These are phyloP conservation scores for Erigeron canadensis DNA, from an alignment of 129 eudicot genomes.

Conservation along the genomic window DNA sequence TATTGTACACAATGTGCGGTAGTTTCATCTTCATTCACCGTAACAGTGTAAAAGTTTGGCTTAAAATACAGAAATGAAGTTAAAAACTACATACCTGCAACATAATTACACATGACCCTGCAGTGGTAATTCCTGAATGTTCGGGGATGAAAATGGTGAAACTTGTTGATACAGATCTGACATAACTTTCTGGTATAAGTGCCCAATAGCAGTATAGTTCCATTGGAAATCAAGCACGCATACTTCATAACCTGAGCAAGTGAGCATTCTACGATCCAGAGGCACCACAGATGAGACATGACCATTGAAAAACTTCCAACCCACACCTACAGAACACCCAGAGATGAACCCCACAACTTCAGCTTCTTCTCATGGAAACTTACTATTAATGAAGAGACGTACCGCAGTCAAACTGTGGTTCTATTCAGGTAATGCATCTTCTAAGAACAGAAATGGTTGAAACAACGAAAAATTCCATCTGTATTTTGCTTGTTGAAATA, in stretches of 20 bases:
- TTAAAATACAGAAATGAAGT: not conserved
- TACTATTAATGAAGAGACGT: not conserved
- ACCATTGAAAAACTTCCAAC: not conserved
- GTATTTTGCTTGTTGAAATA: constrained; percentile 1
- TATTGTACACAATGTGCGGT: not conserved
- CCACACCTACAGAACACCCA: not conserved
- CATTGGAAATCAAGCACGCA: constrained; percentile 6
- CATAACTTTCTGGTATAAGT: not conserved
- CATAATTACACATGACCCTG: not conserved
- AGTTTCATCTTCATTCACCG: constrained; percentile 3
- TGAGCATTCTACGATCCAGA: constrained; percentile 2
- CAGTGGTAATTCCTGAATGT: not conserved
- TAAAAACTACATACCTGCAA: constrained; percentile 9
- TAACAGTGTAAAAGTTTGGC: constrained; percentile 11
- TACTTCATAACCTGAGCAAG: constrained; percentile 8
- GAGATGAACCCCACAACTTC: not conserved
- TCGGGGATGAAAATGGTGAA: not conserved
- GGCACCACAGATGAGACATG: not conserved
- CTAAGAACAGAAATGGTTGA: not conserved
- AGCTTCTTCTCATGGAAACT: not conserved
- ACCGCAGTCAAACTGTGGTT: not conserved
- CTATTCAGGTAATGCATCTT: constrained; percentile 7
- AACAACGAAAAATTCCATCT: constrained; percentile 5
- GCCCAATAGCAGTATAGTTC: not conserved
- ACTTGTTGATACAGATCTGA: constrained; percentile 4